These are phyloP conservation scores for Harrya chromipes DNA, from an alignment of 768 basidiomycete genomes.

Conservation along the genomic window DNA sequence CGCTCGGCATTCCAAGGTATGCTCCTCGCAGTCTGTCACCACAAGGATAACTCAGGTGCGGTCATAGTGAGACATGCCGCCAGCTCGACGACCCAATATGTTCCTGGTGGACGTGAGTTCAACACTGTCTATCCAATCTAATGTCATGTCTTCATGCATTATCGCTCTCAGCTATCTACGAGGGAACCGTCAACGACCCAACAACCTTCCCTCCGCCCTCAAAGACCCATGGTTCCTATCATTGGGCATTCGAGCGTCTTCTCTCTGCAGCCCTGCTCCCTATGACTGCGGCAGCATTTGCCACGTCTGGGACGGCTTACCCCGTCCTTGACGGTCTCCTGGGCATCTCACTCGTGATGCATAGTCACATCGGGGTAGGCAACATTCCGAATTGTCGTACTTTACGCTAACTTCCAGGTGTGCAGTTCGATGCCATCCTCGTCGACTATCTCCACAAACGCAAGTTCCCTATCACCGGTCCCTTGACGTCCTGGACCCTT, in stretches of 20 bases:
- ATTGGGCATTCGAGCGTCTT: conserved; percentile 90
- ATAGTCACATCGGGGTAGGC: conserved; percentile 91
- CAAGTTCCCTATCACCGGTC: conserved; percentile 87
- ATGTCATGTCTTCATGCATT: background rate
- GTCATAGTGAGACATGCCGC: conserved; percentile 41
- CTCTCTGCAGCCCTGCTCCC: conserved; percentile 88
- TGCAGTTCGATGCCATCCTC: conserved; percentile 69
- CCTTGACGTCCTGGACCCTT: conserved; percentile 68
- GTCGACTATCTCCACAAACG: conserved; percentile 92
- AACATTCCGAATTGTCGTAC: background rate
- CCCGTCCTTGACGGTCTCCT: conserved; percentile 89
- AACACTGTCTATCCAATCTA: background rate
- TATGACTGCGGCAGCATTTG: conserved; percentile 82
- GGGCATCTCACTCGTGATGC: conserved; percentile 83
- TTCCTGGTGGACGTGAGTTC: conserved; percentile 70
- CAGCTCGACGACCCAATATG: conserved; percentile 41
- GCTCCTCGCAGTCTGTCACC: background rate
- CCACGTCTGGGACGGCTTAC: conserved; percentile 68
- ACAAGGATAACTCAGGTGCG: background rate
- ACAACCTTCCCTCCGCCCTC: conserved; percentile 83
- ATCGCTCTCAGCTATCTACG: conserved; percentile 62
- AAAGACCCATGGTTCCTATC: conserved; percentile 85
- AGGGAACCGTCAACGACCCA: conserved; percentile 94
- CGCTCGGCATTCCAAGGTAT: conserved; percentile 43
- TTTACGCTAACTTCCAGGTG: background rate